Evolutionary conservation across 2,329 filamentous ascomycete genomes (phyloP).

Genomic region (Epichloe amarillans): DNA sequence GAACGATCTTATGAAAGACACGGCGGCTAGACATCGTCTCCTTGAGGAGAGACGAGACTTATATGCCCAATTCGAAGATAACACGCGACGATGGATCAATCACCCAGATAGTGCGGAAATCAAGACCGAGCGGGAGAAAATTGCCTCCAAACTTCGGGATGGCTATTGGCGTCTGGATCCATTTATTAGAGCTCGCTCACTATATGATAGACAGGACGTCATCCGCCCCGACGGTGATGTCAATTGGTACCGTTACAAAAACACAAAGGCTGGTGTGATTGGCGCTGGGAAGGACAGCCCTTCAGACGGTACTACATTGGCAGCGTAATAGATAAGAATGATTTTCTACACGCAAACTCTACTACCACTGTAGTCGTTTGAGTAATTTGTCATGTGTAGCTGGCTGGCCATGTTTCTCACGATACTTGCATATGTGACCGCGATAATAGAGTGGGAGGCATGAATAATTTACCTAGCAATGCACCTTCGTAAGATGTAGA

Average conservation of each 20-base stretch:
- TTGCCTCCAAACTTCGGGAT: constrained; percentile 50
- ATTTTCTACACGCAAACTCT: background rate
- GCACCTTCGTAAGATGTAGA: too few relatives aligned
- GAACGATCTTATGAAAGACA: constrained; percentile 60
- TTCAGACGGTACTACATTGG: background rate
- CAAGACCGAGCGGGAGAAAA: constrained; percentile 42
- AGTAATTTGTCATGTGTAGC: background rate
- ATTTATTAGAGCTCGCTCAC: constrained; percentile 66
- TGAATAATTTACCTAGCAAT: too few relatives aligned
- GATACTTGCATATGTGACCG: too few relatives aligned
- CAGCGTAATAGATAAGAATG: constrained; percentile 19
- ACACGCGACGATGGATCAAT: constrained; percentile 63
- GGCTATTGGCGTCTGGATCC: constrained; percentile 89
- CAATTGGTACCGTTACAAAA: constrained; percentile 47
- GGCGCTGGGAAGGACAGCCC: background rate
- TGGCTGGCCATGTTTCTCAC: background rate
- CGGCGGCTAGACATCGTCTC: constrained; percentile 47
- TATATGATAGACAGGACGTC: constrained; percentile 72
- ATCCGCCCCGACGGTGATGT: constrained; percentile 54
- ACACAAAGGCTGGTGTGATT: background rate
- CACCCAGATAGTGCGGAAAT: constrained; percentile 28
- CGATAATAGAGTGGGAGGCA: too few relatives aligned
- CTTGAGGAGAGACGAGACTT: constrained; percentile 49
- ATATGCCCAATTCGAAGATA: constrained; percentile 60
- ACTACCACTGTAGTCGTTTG: background rate